Conservation (phyloP, 2,329 filamentous ascomycete species). For the Xylariaceae sp. region DNA sequence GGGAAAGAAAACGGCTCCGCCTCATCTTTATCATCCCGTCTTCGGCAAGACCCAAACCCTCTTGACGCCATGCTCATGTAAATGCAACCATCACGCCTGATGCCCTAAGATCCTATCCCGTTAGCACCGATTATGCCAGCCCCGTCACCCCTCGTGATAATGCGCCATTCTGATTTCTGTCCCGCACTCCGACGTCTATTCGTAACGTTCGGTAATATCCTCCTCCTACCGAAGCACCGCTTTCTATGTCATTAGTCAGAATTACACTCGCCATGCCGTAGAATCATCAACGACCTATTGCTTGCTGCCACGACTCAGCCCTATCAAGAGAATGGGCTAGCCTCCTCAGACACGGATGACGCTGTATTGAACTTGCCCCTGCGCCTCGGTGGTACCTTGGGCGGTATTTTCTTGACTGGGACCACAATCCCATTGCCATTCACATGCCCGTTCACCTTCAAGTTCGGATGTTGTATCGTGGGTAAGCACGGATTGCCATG, state of each 20-base stretch:
- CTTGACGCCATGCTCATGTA: constrained; percentile 5
- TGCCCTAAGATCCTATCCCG: neutral
- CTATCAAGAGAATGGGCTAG: constrained; percentile 2
- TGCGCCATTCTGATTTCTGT: constrained; percentile 1
- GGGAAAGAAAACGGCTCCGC: neutral
- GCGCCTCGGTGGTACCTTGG: constrained; percentile 40
- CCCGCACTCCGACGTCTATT: neutral
- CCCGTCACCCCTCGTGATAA: neutral
- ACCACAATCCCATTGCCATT: constrained; percentile 6
- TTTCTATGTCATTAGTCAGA: neutral
- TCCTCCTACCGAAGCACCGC: neutral
- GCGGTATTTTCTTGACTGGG: constrained; percentile 32
- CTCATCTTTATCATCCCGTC: neutral
- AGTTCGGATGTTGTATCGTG: constrained; percentile 1
- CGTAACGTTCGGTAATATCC: neutral
- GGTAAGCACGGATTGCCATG: constrained; percentile 45
- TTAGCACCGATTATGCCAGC: neutral
- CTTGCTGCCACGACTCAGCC: neutral
- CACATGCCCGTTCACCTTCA: neutral
- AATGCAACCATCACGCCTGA: constrained; percentile 1
- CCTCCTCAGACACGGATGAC: constrained; percentile 22
- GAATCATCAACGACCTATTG: neutral
- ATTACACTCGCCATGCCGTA: neutral
- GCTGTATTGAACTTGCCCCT: constrained; percentile 39
- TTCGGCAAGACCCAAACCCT: neutral